These are phyloP conservation scores for Fusarium citri DNA, from an alignment of 2,329 filamentous ascomycete species.

Conservation along the genomic window DNA sequence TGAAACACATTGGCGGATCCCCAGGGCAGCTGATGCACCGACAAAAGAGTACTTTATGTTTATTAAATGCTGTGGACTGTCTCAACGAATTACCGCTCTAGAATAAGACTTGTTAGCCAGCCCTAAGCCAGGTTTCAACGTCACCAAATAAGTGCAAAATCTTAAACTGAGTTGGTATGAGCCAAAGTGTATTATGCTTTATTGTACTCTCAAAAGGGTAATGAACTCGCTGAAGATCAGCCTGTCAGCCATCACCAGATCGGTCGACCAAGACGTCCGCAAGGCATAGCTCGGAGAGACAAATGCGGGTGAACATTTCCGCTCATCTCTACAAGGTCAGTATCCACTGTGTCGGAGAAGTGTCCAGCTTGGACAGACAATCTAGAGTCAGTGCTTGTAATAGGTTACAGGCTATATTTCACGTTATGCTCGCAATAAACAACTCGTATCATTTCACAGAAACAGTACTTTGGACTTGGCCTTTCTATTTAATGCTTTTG, in stretches of 20 bases:
- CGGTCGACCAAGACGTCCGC: background rate
- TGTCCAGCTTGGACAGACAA: background rate
- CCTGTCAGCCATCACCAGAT: background rate
- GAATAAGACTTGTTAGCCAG: fast-evolving
- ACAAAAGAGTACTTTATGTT: too few relatives aligned
- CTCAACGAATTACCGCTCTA: background rate
- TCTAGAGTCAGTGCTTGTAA: background rate
- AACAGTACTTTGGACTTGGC: background rate
- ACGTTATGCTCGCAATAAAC: too few relatives aligned
- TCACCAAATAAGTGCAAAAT: fast-evolving
- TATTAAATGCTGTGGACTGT: background rate
- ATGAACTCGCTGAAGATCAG: background rate
- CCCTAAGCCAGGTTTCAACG: fast-evolving
- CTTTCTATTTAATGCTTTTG: background rate
- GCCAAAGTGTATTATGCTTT: fast-evolving
- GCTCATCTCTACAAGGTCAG: background rate
- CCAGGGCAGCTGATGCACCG: too few relatives aligned
- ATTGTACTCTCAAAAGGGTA: background rate
- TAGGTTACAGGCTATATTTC: fast-evolving
- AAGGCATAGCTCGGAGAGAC: too few relatives aligned
- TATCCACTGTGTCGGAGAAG: background rate
- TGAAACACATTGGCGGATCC: fast-evolving
- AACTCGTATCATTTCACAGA: fast-evolving
- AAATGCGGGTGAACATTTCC: background rate
- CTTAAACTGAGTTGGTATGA: fast-evolving